Evolutionary conservation across 179 eudicot species (phyloP).

Genomic region (Beta lomatogona): DNA sequence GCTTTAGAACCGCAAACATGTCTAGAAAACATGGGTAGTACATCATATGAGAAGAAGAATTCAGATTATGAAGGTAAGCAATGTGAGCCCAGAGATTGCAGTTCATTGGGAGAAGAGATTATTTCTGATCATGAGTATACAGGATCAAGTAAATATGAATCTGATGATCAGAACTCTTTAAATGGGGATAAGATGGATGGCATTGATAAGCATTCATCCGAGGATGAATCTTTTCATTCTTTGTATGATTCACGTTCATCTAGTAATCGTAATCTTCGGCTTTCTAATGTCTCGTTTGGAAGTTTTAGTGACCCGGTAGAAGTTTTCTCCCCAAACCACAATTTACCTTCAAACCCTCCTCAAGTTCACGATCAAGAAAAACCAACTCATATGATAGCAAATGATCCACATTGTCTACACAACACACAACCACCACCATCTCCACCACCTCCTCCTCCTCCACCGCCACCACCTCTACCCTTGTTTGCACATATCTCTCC

Average conservation of each 20-base stretch:
- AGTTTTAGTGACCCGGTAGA: conserved; percentile 50
- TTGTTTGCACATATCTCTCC: conserved; percentile 24
- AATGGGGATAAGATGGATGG: conserved; percentile 27
- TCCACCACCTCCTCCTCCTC: conserved; percentile 27
- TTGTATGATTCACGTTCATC: conserved; percentile 53
- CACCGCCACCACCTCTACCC: conserved; percentile 44
- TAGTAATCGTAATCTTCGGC: conserved; percentile 35
- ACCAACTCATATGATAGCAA: not conserved
- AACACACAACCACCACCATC: conserved; percentile 11
- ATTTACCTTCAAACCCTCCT: conserved; percentile 19
- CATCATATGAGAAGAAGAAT: conserved; percentile 32
- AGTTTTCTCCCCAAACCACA: conserved; percentile 37
- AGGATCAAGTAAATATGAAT: conserved; percentile 45
- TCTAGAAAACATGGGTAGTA: conserved; percentile 22
- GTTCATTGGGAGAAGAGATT: conserved; percentile 46
- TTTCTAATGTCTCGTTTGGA: conserved; percentile 61
- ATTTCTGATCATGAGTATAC: conserved; percentile 51
- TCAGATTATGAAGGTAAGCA: conserved; percentile 20
- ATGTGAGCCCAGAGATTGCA: conserved; percentile 17
- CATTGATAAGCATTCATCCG: conserved; percentile 50
- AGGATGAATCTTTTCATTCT: conserved; percentile 83
- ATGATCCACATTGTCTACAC: conserved; percentile 11
- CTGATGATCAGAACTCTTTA: conserved; percentile 42
- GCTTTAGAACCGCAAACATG: conserved; percentile 54
- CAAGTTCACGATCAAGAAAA: not conserved